Evolutionary conservation across 2,329 filamentous ascomycete genomes (phyloP).

Genomic region (Didymella glomerata): DNA sequence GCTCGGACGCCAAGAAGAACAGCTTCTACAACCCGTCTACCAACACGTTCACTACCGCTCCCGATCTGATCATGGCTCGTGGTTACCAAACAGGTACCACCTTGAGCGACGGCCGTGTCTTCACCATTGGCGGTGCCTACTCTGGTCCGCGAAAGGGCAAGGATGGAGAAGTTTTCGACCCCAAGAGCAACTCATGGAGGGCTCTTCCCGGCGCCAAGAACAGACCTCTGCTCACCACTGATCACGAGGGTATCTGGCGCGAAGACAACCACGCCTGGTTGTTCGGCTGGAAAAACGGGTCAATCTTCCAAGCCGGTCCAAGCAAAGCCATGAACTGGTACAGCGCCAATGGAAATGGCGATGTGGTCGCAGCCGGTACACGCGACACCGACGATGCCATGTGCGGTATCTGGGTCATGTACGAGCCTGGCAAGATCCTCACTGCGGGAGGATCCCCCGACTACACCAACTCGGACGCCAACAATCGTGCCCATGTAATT

Average conservation of each 20-base stretch:
- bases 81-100: slow-evolving; percentile 36
- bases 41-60: slow-evolving; percentile 29
- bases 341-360: slow-evolving; percentile 31
- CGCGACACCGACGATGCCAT: slow-evolving; percentile 34
- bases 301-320: slow-evolving; percentile 38
- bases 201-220: slow-evolving; percentile 29
- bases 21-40: slow-evolving; percentile 35
- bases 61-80: slow-evolving; percentile 36
- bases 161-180: slow-evolving; percentile 36
- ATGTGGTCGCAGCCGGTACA: slow-evolving; percentile 30
- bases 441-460: slow-evolving; percentile 37
- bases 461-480: slow-evolving; percentile 35
- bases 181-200: slow-evolving; percentile 34
- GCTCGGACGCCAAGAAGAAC: slow-evolving; percentile 34
- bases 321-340: slow-evolving; percentile 40
- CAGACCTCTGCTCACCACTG: slow-evolving; percentile 34
- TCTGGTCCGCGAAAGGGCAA: slow-evolving; percentile 34
- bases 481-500: slow-evolving; percentile 33
- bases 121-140: slow-evolving; percentile 41
- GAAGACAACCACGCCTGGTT: slow-evolving; percentile 39
- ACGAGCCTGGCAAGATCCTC: slow-evolving; percentile 39
- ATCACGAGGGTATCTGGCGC: slow-evolving; percentile 35
- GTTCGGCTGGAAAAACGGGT: slow-evolving; percentile 33
- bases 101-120: slow-evolving; percentile 32
- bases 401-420: slow-evolving; percentile 40